phyloP scores from a whole-genome alignment of 2,329 filamentous ascomycete genomes.

The Colletotrichum eremochloae region DNA sequence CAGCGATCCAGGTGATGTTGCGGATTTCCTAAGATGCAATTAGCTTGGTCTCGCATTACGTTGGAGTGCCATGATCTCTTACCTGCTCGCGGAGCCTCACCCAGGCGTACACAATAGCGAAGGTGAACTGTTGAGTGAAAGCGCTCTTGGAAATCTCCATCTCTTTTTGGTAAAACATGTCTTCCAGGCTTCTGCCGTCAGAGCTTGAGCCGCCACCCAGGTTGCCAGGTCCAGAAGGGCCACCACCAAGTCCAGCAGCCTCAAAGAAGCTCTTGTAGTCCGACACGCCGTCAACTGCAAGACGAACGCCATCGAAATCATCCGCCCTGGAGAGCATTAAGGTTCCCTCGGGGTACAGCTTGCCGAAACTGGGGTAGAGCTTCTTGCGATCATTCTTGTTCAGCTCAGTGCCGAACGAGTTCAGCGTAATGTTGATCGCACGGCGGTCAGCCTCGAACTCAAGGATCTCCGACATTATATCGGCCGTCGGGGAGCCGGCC shows the following conservation, averaged over 20 bases:
- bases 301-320: conserved; percentile 91
- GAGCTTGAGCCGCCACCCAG: conserved; percentile 84
- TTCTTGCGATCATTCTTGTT: conserved; percentile 95
- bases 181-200: conserved; percentile 92
- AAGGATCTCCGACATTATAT: conserved; percentile 95
- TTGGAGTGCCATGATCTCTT: conserved; percentile 51
- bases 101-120: conserved; percentile 96
- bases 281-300: conserved; percentile 91
- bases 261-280: conserved; percentile 99
- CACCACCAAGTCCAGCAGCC: conserved; percentile 82
- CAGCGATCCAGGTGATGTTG: conserved; percentile 99
- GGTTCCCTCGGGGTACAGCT: conserved; percentile 92
- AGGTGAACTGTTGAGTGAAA: conserved; percentile 96
- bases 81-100: conserved; percentile 98
- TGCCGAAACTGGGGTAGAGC: conserved; percentile 93
- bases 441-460: conserved; percentile 97
- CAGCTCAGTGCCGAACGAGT: conserved; percentile 97
- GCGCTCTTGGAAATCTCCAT: conserved; percentile 98
- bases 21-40: conserved; percentile 87
- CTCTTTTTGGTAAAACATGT: conserved; percentile 99
- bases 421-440: conserved; percentile 98
- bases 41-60: conserved; percentile 45
- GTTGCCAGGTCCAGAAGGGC: conserved; percentile 81
- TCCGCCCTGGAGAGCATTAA: conserved; percentile 95
- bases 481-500: conserved; percentile 87